phyloP scores from a whole-genome alignment of 768 basidiomycete genomes.

The Suillus occidentalis region DNA sequence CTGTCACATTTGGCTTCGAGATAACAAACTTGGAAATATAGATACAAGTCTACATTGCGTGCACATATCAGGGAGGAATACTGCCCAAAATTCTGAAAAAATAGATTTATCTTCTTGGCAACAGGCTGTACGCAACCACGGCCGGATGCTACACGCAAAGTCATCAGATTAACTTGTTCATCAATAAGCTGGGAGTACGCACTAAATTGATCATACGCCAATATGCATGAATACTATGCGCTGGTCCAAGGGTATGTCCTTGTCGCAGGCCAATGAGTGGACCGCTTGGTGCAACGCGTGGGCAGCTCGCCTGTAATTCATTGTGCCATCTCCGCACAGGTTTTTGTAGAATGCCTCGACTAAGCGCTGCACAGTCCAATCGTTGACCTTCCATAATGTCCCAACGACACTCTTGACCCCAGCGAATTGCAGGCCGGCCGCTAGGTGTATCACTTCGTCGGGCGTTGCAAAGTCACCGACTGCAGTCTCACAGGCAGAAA shows the following conservation, averaged over 20 bases:
- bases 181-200: background rate
- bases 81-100: background rate
- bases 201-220: conserved; percentile 3
- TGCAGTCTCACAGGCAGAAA: conserved; percentile 22
- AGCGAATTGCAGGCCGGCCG: conserved; percentile 21
- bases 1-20: background rate
- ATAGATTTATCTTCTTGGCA: background rate
- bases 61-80: background rate
- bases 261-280: background rate
- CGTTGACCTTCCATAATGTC: conserved; percentile 20
- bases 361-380: background rate
- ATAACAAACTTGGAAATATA: background rate
- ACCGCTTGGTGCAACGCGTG: conserved; percentile 2
- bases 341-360: conserved; percentile 4
- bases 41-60: background rate
- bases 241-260: conserved; percentile 1
- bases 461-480: background rate
- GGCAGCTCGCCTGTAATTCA: conserved; percentile 9
- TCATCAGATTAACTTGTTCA: background rate
- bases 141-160: background rate
- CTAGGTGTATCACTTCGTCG: conserved; percentile 23
- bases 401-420: conserved; percentile 22
- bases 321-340: background rate
- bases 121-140: background rate
- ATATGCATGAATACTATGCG: conserved; percentile 11